These are phyloP conservation scores for Lablab purpureus DNA, from an alignment of 306 rosid species.

Conservation along the genomic window DNA sequence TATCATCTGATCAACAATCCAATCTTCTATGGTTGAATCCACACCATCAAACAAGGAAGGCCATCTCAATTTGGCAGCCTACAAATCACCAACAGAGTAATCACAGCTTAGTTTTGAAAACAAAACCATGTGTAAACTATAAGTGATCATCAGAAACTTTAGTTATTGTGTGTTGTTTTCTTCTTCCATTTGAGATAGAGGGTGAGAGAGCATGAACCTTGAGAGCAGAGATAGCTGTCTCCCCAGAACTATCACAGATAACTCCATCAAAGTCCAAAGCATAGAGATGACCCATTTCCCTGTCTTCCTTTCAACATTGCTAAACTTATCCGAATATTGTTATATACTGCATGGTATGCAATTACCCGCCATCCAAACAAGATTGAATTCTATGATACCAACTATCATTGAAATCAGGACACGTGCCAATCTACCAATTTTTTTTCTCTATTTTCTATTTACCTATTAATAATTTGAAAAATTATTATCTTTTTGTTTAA, in stretches of 20 bases:
- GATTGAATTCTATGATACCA: slow-evolving; percentile 32
- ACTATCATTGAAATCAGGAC: slow-evolving; percentile 43
- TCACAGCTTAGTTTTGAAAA: not conserved
- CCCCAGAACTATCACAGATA: slow-evolving; percentile 50
- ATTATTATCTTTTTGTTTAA: not conserved
- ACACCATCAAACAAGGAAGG: slow-evolving; percentile 66
- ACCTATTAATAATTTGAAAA: not conserved
- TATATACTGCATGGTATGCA: slow-evolving; percentile 35
- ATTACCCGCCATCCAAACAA: slow-evolving; percentile 44
- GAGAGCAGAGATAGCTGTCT: slow-evolving; percentile 49
- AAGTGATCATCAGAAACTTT: not conserved
- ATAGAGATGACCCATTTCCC: slow-evolving; percentile 49
- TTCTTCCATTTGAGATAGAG: slow-evolving; percentile 3
- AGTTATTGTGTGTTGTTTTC: not conserved
- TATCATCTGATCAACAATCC: slow-evolving; percentile 79
- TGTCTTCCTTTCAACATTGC: slow-evolving; percentile 35
- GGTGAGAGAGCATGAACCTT: slow-evolving; percentile 42
- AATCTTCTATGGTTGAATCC: slow-evolving; percentile 63
- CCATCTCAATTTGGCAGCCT: slow-evolving; percentile 86
- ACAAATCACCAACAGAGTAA: slow-evolving; percentile 35
- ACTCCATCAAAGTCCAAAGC: slow-evolving; percentile 58
- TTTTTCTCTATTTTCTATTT: not conserved
- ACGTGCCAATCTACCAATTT: slow-evolving; percentile 31
- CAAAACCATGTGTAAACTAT: not conserved
- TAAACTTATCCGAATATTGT: slow-evolving; percentile 34